phyloP scores from a whole-genome alignment of 306 rosid species.

The Mimosa bimucronata region DNA sequence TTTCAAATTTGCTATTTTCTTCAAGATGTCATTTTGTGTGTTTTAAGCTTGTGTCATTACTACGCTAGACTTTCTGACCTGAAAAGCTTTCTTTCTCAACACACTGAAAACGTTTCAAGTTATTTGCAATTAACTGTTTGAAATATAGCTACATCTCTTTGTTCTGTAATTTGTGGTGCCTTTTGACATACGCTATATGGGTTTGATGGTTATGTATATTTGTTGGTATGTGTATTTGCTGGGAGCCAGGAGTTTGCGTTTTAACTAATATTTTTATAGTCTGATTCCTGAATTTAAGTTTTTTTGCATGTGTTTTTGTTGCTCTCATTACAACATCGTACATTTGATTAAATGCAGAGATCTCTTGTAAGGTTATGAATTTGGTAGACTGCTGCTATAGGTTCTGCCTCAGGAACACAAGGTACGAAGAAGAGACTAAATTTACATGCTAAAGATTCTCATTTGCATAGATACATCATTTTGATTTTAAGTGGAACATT shows the following conservation, averaged over 20 bases:
- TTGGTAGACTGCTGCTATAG: slow-evolving; percentile 45
- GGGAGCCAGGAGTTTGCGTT: too few relatives aligned
- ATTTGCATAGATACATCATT: neutral
- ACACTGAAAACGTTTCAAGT: neutral
- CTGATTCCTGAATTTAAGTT: neutral
- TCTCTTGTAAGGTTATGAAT: neutral
- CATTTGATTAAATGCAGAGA: slow-evolving; percentile 43
- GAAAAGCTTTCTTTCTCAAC: neutral
- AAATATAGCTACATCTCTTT: neutral
- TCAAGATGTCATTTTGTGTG: neutral
- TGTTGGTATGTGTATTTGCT: too few relatives aligned
- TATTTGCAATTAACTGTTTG: neutral
- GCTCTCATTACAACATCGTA: neutral
- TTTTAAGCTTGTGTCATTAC: neutral
- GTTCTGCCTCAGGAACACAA: slow-evolving; percentile 40
- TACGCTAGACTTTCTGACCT: neutral
- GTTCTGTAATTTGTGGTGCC: neutral
- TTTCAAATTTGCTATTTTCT: neutral
- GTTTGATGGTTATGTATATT: neutral
- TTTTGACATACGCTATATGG: neutral
- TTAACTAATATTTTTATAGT: too few relatives aligned
- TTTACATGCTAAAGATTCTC: neutral
- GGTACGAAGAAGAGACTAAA: slow-evolving; percentile 60
- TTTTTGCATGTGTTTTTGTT: neutral
- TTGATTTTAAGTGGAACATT: neutral